phyloP scores from a whole-genome alignment of 2,329 filamentous ascomycete species.

The Metarhizium anisopliae region DNA sequence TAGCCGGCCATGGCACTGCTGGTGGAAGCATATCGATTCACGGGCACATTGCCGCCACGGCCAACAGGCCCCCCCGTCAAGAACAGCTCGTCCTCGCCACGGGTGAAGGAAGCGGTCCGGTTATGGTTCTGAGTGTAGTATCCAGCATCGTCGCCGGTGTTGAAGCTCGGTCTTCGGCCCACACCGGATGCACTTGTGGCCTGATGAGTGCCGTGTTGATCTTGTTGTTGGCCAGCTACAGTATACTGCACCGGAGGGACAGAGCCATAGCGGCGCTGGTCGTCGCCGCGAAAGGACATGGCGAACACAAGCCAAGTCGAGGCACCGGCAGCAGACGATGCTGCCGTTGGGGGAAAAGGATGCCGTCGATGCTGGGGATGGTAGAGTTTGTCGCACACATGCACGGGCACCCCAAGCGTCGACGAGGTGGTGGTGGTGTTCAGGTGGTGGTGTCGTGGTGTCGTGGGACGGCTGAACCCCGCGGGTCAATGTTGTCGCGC shows the following conservation, averaged over 20 bases:
- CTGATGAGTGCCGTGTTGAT: conserved; percentile 11
- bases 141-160: conserved; percentile 62
- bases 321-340: conserved; percentile 2
- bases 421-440: not conserved
- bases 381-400: not conserved
- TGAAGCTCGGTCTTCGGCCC: conserved; percentile 59
- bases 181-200: conserved; percentile 15
- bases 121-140: conserved; percentile 34
- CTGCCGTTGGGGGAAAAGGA: not conserved
- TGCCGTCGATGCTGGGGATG: not conserved
- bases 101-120: conserved; percentile 1
- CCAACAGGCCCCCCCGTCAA: conserved; percentile 40
- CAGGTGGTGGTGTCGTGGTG: not conserved
- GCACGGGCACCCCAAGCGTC: not conserved
- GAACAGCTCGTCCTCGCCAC: conserved; percentile 53
- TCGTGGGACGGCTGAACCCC: conserved; percentile 5
- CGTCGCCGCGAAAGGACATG: conserved; percentile 58
- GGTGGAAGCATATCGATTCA: conserved; percentile 30
- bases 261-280: conserved; percentile 56
- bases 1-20: conserved; percentile 40
- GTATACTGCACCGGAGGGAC: conserved; percentile 58
- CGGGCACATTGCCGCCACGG: conserved; percentile 9
- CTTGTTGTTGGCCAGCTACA: conserved; percentile 28
- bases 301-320: conserved; percentile 3
- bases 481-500: conserved; percentile 12